Conservation (phyloP, 2,329 filamentous ascomycete genomes). For the Scytalidium sp. region DNA sequence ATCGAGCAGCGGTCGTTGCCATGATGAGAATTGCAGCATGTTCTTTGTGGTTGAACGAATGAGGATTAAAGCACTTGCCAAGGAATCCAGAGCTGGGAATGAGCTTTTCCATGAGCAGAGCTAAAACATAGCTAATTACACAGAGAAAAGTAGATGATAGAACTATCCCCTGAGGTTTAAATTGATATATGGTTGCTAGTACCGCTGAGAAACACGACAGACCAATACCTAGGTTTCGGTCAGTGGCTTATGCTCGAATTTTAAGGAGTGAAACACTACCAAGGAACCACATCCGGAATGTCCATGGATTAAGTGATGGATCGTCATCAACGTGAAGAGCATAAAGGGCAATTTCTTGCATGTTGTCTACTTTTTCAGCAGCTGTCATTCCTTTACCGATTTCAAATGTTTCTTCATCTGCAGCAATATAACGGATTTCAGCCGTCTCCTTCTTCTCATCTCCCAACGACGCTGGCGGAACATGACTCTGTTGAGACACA, state of each 20-base stretch:
- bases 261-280: constrained; percentile 18
- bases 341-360: constrained; percentile 12
- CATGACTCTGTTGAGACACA: constrained; percentile 5
- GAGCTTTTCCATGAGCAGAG: constrained; percentile 33
- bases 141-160: constrained; percentile 40
- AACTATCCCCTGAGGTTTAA: constrained; percentile 41
- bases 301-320: constrained; percentile 29
- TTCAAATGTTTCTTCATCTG: constrained; percentile 5
- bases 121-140: constrained; percentile 39
- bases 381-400: constrained; percentile 7
- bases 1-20: constrained; percentile 50
- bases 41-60: constrained; percentile 66
- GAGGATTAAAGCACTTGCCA: constrained; percentile 55
- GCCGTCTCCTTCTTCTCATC: background rate
- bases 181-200: constrained; percentile 41
- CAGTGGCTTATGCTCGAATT: background rate
- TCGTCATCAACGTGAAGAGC: constrained; percentile 34
- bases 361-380: constrained; percentile 3
- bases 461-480: background rate
- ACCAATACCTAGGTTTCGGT: constrained; percentile 20
- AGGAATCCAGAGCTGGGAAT: constrained; percentile 31
- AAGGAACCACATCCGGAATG: constrained; percentile 33
- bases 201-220: constrained; percentile 32
- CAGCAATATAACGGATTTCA: constrained; percentile 6
- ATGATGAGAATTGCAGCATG: constrained; percentile 64